phyloP scores from a whole-genome alignment of 73 alveolate species.

The Paramecium bursaria region DNA sequence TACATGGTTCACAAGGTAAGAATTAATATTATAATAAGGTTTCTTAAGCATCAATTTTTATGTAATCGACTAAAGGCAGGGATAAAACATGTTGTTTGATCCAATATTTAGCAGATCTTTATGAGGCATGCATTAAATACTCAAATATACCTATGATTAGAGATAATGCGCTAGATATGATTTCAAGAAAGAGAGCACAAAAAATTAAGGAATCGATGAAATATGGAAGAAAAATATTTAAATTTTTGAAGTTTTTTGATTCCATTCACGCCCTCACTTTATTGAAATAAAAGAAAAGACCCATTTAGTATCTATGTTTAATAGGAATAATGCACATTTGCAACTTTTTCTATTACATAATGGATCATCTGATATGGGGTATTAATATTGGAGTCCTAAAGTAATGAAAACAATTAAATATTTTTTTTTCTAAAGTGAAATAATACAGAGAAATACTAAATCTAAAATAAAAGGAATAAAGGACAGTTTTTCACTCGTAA shows the following conservation, averaged over 20 bases:
- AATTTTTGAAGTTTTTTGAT: slow-evolving; percentile 77
- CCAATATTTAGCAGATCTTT: slow-evolving; percentile 74
- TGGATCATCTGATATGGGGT: slow-evolving; percentile 86
- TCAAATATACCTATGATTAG: slow-evolving; percentile 61
- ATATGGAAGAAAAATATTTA: slow-evolving; percentile 85
- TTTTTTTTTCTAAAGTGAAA: not conserved
- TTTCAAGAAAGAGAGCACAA: slow-evolving; percentile 37
- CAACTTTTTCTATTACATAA: slow-evolving; percentile 81
- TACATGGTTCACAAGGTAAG: too few relatives aligned
- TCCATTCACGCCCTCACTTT: slow-evolving; percentile 68
- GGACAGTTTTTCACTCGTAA: slow-evolving; percentile 44
- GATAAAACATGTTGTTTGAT: slow-evolving; percentile 76
- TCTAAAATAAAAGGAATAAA: slow-evolving; percentile 34
- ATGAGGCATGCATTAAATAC: slow-evolving; percentile 76
- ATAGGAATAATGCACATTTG: slow-evolving; percentile 71
- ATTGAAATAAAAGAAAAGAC: slow-evolving; percentile 62
- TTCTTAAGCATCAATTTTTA: slow-evolving; percentile 54
- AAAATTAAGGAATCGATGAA: slow-evolving; percentile 76
- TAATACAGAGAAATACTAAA: slow-evolving; percentile 6
- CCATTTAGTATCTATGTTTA: slow-evolving; percentile 58
- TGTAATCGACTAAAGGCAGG: slow-evolving; percentile 79
- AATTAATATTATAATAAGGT: slow-evolving; percentile 17
- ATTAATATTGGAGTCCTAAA: slow-evolving; percentile 67
- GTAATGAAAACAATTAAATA: too few relatives aligned
- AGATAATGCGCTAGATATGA: slow-evolving; percentile 49